Evolutionary conservation across 805 yeast genomes (phyloP), one percentile per base, ranked within the genome.

Genomic region (Candida ulmi): DNA sequence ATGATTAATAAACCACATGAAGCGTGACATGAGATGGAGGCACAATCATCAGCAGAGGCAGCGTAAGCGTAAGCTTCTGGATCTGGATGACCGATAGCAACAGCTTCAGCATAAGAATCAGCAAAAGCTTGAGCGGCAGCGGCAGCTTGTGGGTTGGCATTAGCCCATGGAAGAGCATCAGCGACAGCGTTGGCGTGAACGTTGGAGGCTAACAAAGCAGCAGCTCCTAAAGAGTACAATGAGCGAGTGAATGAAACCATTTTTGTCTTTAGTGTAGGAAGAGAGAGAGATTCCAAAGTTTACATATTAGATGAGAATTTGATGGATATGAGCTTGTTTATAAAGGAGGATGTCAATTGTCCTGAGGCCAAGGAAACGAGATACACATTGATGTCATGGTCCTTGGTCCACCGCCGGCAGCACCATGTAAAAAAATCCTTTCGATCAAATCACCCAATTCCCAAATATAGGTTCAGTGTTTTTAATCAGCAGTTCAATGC

Each of bases 1-100:
- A 50, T 41, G 31, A 60, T 60, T 25, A 58, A 47, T 35, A 50
- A 51, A 36, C 63, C 65, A 52, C 65, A 60, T 17, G 45, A 21
- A 29, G 59, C 50, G 37, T 60, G 63, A 37, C 63, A 60, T 2
- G 40, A 47, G 36, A 57, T 51, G 16, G 58, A 15, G 15, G 62
- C 63, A 38, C 39, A 41, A 17, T 42, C 45, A 27, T 36, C 45
- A 13, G 41, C 59, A 23, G 45, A 36, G 25, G 44, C 54, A 33
- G 56, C 57, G 31, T 42, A 33, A 9, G 59, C 57, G 15, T 46
- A 39, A 17, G 57, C 58, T 16, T 44, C 43, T 24, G 60, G 46
- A 25, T 40, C 46, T 28, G 46, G 36, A 25, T 41, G 44, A 23
- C 42, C 46, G 35, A 43, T 40, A 18, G 46, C 46, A 18, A 32